Evolutionary conservation across 2,329 filamentous ascomycete species (phyloP).

Genomic region (Lachnellula suecica): DNA sequence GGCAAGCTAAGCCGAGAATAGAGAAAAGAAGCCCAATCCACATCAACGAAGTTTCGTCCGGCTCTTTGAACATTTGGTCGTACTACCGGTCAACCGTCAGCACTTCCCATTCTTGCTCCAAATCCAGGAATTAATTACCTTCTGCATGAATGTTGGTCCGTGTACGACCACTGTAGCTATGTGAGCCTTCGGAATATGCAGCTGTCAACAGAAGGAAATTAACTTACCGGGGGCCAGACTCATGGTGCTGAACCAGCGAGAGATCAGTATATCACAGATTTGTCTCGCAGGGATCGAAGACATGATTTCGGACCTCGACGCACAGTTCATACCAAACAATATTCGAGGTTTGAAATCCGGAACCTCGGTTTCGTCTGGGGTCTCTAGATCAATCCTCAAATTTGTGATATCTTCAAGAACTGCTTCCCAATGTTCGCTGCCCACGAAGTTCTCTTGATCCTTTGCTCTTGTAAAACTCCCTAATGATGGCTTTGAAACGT

Average conservation of each 20-base stretch:
- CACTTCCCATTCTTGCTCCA: background rate
- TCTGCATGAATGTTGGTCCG: conserved; percentile 47
- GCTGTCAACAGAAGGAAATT: background rate
- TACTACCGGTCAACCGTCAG: conserved; percentile 16
- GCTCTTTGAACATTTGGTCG: conserved; percentile 20
- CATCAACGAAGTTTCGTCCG: conserved; percentile 36
- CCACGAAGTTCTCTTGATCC: conserved; percentile 36
- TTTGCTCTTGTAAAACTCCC: conserved; percentile 5
- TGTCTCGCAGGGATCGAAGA: conserved; percentile 44
- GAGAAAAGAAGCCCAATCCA: conserved; percentile 49
- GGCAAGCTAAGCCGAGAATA: conserved; percentile 13
- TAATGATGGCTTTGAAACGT: background rate
- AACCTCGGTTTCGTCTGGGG: conserved; percentile 4
- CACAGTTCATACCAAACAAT: conserved; percentile 11
- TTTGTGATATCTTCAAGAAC: conserved; percentile 39
- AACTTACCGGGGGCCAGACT: conserved; percentile 50
- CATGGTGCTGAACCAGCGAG: conserved; percentile 50
- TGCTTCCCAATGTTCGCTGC: conserved; percentile 57
- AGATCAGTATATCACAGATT: conserved; percentile 48
- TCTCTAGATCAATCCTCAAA: conserved; percentile 14
- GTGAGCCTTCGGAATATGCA: background rate
- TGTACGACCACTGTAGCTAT: conserved; percentile 48
- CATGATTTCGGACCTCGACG: conserved; percentile 43
- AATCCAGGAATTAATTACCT: conserved; percentile 27
- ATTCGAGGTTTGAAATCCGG: conserved; percentile 11